Evolutionary conservation across 805 yeast species (phyloP), one percentile per base, ranked within the genome.

Genomic region (Cyberlindnera maritima): DNA sequence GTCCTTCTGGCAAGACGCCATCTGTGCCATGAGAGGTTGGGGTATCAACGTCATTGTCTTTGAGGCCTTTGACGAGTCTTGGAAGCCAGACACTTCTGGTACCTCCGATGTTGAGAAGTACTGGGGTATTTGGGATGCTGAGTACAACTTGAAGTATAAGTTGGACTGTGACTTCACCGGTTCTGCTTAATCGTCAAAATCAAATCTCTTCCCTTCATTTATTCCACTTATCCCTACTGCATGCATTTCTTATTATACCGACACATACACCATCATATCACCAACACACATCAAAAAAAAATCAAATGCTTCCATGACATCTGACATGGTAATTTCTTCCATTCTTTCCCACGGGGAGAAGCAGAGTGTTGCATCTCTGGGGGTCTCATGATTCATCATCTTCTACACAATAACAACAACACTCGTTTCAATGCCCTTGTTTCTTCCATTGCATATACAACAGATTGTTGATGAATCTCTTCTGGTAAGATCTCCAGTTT

Each of bases 21-120:
- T 92, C 59, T 91, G 97, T 73, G 96, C 90, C 53, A 81, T 91
- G 65, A 86, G 96, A 76, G 96, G 84, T 48, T 89, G 96, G 96
- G 97, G 97, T 68, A 74, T 92, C 63, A 88, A 92, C 68, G 92
- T 91, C 43, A 81, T 88, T 63, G 92, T 81, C 34, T 92, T 92
- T 64, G 98, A 92, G 78, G 97, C 96, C 39, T 85, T 85, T 59
- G 98, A 92, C 67, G 98, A 92, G 77, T 77, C 85, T 52, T 92
- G 97, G 96, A 92, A 92, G 77, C 96, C 97, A 60, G 80, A 80
- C 66, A 81, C 96, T 49, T 84, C 94, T 48, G 96, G 91, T 59
- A 82, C 90, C 51, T 71, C 83, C 54, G 86, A 80, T 61, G 96
- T 88, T 55, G 98, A 92, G 77, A 81, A 85, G 68, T 82, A 89